These are phyloP conservation scores for Phytophthora hibernalis DNA, from an alignment of 352 stramenopile genomes.

Conservation along the genomic window DNA sequence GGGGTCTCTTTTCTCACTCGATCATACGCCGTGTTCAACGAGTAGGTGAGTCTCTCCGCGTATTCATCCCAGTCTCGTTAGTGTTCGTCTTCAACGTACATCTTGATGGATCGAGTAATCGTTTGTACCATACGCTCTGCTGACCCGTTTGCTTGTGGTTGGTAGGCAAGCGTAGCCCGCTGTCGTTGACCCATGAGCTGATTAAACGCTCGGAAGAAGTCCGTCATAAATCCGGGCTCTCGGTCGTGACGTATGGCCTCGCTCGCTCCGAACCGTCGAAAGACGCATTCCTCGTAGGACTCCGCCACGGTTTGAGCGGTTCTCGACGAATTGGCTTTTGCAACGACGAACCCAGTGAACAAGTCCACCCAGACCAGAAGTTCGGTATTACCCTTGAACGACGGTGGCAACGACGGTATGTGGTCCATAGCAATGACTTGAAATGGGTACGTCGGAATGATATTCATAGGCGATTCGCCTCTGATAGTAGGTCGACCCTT, in stretches of 20 bases:
- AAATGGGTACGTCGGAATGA: not conserved
- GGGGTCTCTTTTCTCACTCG: not conserved
- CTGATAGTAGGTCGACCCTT: not conserved
- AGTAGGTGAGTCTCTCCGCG: constrained; percentile 28
- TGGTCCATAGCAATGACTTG: not conserved
- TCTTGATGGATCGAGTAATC: constrained; percentile 19
- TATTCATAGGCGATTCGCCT: not conserved
- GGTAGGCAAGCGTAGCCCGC: constrained; percentile 19
- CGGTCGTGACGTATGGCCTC: not conserved
- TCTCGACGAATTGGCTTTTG: not conserved
- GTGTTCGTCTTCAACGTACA: constrained; percentile 22
- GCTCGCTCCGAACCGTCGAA: constrained; percentile 22
- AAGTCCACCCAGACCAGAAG: not conserved
- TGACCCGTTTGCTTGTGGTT: constrained; percentile 26
- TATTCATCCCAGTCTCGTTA: constrained; percentile 42
- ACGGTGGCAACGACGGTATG: not conserved
- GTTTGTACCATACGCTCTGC: constrained; percentile 34
- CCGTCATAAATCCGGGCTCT: not conserved
- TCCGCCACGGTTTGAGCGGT: not conserved
- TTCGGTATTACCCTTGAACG: not conserved
- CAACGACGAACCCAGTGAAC: not conserved
- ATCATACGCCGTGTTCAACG: constrained; percentile 26
- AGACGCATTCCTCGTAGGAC: constrained; percentile 27
- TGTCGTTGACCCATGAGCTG: not conserved
- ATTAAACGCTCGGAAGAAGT: not conserved